Evolutionary conservation across 768 basidiomycete species (phyloP).

Genomic region (Leccinellum rugosiceps): DNA sequence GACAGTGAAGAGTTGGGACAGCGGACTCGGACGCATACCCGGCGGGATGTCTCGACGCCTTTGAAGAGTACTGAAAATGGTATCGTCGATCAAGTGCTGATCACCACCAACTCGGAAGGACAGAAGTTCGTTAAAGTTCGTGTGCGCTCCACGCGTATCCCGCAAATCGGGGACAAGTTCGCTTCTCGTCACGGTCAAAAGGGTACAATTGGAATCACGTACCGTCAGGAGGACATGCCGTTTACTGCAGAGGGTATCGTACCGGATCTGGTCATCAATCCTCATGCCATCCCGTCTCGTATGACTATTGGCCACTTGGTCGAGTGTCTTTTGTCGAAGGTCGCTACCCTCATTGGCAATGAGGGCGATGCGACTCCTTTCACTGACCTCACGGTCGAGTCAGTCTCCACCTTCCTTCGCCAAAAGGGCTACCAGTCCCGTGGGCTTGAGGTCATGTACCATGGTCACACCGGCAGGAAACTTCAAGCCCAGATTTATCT

Average conservation of each 20-base stretch:
- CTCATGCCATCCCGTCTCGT: conserved; percentile 98
- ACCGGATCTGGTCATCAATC: conserved; percentile 97
- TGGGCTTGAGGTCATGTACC: conserved; percentile 97
- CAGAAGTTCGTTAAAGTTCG: conserved; percentile 99
- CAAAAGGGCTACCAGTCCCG: conserved; percentile 95
- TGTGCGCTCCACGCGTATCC: conserved; percentile 91
- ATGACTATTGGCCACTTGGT: conserved; percentile 99
- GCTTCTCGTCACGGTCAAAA: conserved; percentile 99
- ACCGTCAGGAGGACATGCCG: conserved; percentile 99
- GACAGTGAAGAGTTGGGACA: conserved; percentile 98
- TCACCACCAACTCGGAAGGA: conserved; percentile 94
- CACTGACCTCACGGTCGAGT: conserved; percentile 96
- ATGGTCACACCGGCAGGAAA: conserved; percentile 97
- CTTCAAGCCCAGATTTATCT: conserved; percentile 98
- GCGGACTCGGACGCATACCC: conserved; percentile 87
- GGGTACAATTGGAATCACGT: conserved; percentile 99
- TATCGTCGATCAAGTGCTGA: conserved; percentile 94
- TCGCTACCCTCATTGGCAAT: conserved; percentile 92
- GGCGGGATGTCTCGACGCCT: conserved; percentile 95
- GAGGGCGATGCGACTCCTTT: conserved; percentile 99
- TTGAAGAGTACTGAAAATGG: conserved; percentile 98
- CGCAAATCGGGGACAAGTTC: conserved; percentile 99
- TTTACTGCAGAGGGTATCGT: conserved; percentile 97
- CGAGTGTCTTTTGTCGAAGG: conserved; percentile 94
- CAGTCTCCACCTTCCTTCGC: conserved; percentile 88